Percentiles rank a stretch among this genome's conserved stretches.
Evolutionary conservation across 1,139 yeast genomes (phyloP).

Genomic region (Sugiyamaella castrensis): DNA sequence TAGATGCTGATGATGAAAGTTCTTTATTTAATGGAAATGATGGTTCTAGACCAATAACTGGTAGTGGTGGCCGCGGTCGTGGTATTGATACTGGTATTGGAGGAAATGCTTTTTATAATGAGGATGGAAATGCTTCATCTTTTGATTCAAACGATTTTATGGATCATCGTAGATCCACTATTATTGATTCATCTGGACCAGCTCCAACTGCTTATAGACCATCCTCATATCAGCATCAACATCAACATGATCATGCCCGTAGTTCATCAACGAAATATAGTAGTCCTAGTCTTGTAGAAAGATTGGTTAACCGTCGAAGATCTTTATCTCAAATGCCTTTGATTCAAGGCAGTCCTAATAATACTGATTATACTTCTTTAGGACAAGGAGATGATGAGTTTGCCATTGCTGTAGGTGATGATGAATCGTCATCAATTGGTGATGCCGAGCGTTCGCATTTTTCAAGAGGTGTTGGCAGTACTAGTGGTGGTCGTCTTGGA

Average conservation of each 20-base stretch:
- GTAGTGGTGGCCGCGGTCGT: background rate
- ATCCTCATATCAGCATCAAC: too few species aligned
- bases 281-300: constrained; percentile 21
- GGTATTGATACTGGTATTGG: background rate
- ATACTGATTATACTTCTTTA: constrained; percentile 12
- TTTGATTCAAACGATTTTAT: constrained; percentile 17
- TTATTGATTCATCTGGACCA: constrained; percentile 6
- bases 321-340: constrained; percentile 22
- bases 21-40: constrained; percentile 14
- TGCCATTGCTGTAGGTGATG: constrained; percentile 26
- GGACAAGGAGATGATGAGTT: constrained; percentile 21
- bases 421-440: constrained; percentile 8
- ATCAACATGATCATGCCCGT: too few species aligned
- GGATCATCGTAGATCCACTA: constrained; percentile 20
- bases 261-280: constrained; percentile 2
- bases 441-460: constrained; percentile 3
- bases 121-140: constrained; percentile 5
- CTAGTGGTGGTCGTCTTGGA: background rate
- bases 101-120: background rate
- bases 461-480: constrained; percentile 1
- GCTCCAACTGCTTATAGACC: background rate
- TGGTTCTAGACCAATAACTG: background rate
- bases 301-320: constrained; percentile 26
- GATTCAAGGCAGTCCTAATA: background rate
- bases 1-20: constrained; percentile 17